A percentile compares a stretch with the other conserved stretches of the same genome.
Conservation (phyloP, 2,329 filamentous ascomycete genomes). For the Colletotrichum eleusines region DNA sequence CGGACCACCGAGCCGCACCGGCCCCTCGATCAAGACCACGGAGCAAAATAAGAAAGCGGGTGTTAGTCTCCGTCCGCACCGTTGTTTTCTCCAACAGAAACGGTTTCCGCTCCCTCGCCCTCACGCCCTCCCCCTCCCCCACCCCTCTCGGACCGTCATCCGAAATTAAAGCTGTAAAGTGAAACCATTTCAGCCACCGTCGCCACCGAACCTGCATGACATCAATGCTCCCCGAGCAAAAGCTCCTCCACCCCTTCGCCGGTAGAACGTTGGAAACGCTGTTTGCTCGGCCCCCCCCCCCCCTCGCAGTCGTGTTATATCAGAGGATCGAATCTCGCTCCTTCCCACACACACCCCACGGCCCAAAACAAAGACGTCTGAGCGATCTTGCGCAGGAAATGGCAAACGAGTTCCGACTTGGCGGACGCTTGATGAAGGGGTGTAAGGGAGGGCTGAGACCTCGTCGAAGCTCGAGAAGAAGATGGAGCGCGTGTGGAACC, state of each 20-base stretch:
- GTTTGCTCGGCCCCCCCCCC: too few relatives aligned
- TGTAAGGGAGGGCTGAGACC: too few relatives aligned
- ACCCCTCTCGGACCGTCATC: background rate
- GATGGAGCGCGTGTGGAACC: background rate
- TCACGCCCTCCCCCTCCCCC: too few relatives aligned
- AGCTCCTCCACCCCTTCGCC: too few relatives aligned
- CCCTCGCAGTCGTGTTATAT: too few relatives aligned
- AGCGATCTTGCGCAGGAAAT: background rate
- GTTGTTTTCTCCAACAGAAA: background rate
- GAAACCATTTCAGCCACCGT: slow-evolving; percentile 1
- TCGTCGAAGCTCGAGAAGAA: background rate
- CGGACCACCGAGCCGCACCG: too few relatives aligned
- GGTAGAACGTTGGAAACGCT: background rate
- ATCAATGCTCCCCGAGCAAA: background rate
- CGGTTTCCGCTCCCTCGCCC: background rate
- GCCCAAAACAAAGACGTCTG: background rate
- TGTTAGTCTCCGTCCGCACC: background rate
- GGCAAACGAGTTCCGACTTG: slow-evolving; percentile 1
- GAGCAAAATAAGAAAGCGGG: too few relatives aligned
- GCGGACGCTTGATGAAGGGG: background rate
- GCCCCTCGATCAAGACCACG: background rate
- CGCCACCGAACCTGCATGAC: background rate
- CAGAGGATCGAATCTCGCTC: background rate
- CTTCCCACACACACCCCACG: too few relatives aligned
- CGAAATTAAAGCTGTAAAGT: background rate